A percentile compares a stretch with the other conserved stretches of the same genome.
Evolutionary conservation across 495 filamentous ascomycete genomes (phyloP).

Genomic region (Penicillium desertorum): DNA sequence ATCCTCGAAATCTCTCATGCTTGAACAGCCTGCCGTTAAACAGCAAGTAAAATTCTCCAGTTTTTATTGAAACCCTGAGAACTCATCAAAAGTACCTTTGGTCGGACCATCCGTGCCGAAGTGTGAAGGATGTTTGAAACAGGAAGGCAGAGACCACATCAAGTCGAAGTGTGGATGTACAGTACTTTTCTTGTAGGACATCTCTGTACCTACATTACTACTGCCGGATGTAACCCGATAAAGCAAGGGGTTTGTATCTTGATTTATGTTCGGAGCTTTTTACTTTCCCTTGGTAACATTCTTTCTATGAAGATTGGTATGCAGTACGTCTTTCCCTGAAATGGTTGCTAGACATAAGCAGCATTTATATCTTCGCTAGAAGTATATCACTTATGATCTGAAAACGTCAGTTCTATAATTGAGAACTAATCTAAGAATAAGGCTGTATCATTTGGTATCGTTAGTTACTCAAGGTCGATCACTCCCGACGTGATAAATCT

Average conservation of each 20-base stretch:
- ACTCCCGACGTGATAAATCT: not conserved
- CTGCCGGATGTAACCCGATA: not conserved
- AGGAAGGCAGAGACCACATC: not conserved
- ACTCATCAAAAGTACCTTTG: not conserved
- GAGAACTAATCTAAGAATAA: not conserved
- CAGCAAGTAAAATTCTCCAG: slow-evolving; percentile 6
- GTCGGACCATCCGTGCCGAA: not conserved
- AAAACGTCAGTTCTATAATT: not conserved
- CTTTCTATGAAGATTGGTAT: slow-evolving; percentile 1
- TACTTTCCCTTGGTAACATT: not conserved
- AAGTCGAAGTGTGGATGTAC: not conserved
- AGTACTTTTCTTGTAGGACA: not conserved
- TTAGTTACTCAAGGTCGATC: not conserved
- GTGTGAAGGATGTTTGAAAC: not conserved
- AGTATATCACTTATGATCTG: not conserved
- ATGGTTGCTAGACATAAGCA: not conserved
- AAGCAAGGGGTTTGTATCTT: slow-evolving; percentile 8
- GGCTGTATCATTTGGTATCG: not conserved
- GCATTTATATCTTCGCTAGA: not conserved
- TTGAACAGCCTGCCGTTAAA: slow-evolving; percentile 16
- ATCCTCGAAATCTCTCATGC: slow-evolving; percentile 18
- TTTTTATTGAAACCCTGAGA: slow-evolving; percentile 10
- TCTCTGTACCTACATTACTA: not conserved
- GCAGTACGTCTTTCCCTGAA: not conserved
- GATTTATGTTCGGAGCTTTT: not conserved